Conservation (phyloP, 148 eudicot genomes). For the Amaranthus hypochondriacus region DNA sequence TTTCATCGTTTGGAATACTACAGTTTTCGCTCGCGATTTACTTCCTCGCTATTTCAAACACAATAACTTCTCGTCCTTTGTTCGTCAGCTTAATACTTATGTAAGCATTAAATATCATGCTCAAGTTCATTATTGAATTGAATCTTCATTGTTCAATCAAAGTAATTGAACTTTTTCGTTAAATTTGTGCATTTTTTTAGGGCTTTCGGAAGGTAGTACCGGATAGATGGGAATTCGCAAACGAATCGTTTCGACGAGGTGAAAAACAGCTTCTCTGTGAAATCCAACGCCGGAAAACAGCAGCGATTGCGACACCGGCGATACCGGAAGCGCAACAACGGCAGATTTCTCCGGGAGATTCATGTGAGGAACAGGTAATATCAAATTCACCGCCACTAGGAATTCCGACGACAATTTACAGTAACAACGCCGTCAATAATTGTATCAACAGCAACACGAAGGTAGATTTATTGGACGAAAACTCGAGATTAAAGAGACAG, state of each 20-base stretch:
- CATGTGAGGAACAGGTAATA: conserved; percentile 68
- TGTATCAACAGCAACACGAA: conserved; percentile 5
- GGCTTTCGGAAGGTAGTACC: conserved; percentile 91
- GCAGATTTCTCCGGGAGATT: conserved; percentile 32
- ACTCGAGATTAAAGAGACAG: conserved; percentile 62
- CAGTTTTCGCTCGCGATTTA: conserved; percentile 90
- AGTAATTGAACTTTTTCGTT: not conserved
- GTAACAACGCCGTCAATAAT: conserved; percentile 9
- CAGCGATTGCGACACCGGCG: conserved; percentile 19
- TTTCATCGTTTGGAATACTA: conserved; percentile 83
- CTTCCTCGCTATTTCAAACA: conserved; percentile 89
- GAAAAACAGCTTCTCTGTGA: conserved; percentile 64
- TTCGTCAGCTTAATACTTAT: conserved; percentile 85
- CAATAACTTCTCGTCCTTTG: conserved; percentile 91
- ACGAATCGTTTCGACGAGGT: conserved; percentile 64
- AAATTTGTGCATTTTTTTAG: conserved; percentile 22
- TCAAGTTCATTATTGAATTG: no score
- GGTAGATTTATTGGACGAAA: conserved; percentile 60
- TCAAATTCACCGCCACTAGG: conserved; percentile 60
- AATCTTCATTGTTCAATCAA: not conserved
- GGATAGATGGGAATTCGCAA: conserved; percentile 88
- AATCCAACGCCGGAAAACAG: conserved; percentile 69
- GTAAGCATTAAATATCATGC: conserved; percentile 26
- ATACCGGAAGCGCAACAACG: conserved; percentile 13
- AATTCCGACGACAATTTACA: conserved; percentile 24